Conservation (phyloP, 2,329 filamentous ascomycete species). For the Byssoonygena ceratinophila region DNA sequence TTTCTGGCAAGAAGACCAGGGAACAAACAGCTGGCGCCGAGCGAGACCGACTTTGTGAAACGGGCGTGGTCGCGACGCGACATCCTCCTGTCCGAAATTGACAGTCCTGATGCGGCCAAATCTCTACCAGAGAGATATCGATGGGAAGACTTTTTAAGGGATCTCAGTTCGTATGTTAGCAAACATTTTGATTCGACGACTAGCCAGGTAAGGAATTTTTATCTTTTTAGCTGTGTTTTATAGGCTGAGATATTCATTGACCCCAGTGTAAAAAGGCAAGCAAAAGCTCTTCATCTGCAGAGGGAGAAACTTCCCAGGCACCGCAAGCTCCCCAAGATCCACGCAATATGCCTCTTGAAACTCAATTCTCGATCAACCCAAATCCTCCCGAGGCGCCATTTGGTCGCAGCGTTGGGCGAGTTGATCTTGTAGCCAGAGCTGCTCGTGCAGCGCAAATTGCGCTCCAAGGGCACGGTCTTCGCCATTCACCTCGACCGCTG, state of each 20-base stretch:
- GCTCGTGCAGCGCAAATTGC: constrained; percentile 41
- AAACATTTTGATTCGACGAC: constrained; percentile 47
- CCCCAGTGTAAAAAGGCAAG: constrained; percentile 30
- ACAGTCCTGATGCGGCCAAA: constrained; percentile 40
- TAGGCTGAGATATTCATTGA: constrained; percentile 15
- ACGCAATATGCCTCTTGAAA: constrained; percentile 31
- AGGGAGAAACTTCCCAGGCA: constrained; percentile 15
- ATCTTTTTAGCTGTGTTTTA: not conserved
- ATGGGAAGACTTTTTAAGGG: constrained; percentile 53
- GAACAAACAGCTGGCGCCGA: constrained; percentile 45
- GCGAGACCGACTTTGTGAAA: constrained; percentile 51
- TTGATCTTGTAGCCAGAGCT: constrained; percentile 39
- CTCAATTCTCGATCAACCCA: constrained; percentile 32
- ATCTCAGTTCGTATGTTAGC: constrained; percentile 48
- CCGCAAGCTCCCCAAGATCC: constrained; percentile 23
- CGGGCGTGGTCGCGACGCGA: constrained; percentile 45
- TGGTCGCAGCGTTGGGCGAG: constrained; percentile 31
- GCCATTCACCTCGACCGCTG: constrained; percentile 27
- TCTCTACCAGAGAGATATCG: constrained; percentile 49
- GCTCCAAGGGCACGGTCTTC: constrained; percentile 35
- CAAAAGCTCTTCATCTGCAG: constrained; percentile 31
- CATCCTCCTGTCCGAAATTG: constrained; percentile 47
- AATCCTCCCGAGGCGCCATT: constrained; percentile 32
- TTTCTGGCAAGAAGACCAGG: constrained; percentile 47
- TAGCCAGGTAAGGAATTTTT: constrained; percentile 31